Conservation (phyloP, 345 rosid species). For the Geranium rotundifolium region DNA sequence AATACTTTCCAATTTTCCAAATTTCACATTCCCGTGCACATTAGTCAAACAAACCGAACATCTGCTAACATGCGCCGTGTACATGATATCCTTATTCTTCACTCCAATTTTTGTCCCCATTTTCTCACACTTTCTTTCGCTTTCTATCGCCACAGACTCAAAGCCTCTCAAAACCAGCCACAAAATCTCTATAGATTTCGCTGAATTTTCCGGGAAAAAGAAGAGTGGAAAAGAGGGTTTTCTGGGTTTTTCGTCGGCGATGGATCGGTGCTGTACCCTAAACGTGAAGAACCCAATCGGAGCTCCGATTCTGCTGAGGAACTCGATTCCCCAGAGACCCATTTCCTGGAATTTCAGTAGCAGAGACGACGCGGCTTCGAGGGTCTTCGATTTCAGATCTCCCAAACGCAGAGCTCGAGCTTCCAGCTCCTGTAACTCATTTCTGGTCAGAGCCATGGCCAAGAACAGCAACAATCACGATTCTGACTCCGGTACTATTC, state of each 20-base stretch:
- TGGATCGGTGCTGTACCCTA: conserved; percentile 38
- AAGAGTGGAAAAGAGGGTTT: not conserved
- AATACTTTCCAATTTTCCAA: no score
- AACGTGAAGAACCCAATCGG: conserved; percentile 25
- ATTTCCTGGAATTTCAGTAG: conserved; percentile 1
- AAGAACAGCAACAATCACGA: conserved; percentile 7
- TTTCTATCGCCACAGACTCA: not conserved
- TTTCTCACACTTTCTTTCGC: conserved; percentile 4
- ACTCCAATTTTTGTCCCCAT: no score
- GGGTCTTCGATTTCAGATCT: conserved; percentile 10
- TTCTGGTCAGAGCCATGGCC: conserved; percentile 9
- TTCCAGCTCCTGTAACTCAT: not conserved
- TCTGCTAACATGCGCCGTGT: no score
- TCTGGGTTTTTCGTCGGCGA: conserved; percentile 5
- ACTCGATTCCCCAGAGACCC: conserved; percentile 13
- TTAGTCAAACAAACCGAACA: no score
- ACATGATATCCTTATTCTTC: no score
- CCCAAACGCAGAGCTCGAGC: conserved; percentile 4
- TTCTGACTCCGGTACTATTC: not conserved
- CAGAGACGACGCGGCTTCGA: not conserved
- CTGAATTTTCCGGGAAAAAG: not conserved
- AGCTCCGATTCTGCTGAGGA: conserved; percentile 18
- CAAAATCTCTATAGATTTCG: not conserved
- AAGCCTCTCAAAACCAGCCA: not conserved
- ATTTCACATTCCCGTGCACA: no score